These are phyloP conservation scores for Solanum chiquidenum DNA, from an alignment of 257 asterid species.

Conservation along the genomic window DNA sequence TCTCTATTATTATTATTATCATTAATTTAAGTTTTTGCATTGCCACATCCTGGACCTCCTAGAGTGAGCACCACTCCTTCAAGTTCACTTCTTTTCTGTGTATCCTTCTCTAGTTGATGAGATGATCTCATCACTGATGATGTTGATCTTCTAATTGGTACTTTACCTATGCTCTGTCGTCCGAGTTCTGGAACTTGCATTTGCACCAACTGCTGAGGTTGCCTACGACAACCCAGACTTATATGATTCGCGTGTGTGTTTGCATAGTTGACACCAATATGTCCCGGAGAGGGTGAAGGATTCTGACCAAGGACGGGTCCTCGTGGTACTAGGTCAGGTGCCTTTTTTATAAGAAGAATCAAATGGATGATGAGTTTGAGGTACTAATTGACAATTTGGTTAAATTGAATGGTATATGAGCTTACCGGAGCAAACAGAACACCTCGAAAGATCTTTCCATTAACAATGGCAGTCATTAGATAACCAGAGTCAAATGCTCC, in stretches of 20 bases:
- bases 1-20: too few relatives aligned
- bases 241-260: constrained; percentile 9
- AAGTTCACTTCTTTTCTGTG: constrained; percentile 42
- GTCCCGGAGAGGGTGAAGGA: constrained; percentile 11
- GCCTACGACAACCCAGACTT: constrained; percentile 20
- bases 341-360: constrained; percentile 26
- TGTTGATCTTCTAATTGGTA: constrained; percentile 24
- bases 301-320: constrained; percentile 30
- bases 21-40: not conserved
- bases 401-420: not conserved
- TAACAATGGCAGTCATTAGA: constrained; percentile 82
- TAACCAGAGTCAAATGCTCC: constrained; percentile 92
- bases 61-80: constrained; percentile 73
- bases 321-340: constrained; percentile 34
- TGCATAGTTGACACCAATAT: not conserved
- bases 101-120: constrained; percentile 14
- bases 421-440: constrained; percentile 82
- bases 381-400: not conserved
- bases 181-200: constrained; percentile 10
- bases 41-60: constrained; percentile 65
- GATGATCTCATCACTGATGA: constrained; percentile 11
- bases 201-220: constrained; percentile 22
- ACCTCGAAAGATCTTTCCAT: constrained; percentile 78
- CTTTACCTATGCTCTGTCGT: constrained; percentile 12
- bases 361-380: not conserved